Evolutionary conservation across 78 protist genomes (phyloP), one percentile per base, ranked within the genome.

Genomic region (Goniomonas avonlea): DNA sequence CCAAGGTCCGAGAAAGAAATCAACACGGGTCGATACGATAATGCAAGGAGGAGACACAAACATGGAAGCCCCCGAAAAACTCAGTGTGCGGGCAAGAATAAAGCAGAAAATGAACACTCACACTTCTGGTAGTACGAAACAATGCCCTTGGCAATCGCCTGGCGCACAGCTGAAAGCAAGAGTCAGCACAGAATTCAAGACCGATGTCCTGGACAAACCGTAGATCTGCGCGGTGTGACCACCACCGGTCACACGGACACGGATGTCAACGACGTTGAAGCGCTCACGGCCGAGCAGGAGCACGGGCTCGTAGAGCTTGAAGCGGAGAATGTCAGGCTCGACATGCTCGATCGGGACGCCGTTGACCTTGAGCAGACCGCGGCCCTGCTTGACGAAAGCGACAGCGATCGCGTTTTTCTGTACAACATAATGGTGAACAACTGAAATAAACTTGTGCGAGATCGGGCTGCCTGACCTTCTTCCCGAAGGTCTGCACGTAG

Each of bases 361-460:
- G 88, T 98, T 98, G 71, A 98, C 93, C 80, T 89, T 82, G 81
- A 98, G 66, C 13, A 91, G 73, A 23, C 99, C 99, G 65, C 77
- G 60, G 35, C 99, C 99, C 48, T 50, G 35, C 86, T 89, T 92
- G 91, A 82, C 43, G 87, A 83, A 79, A 13, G 99, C 98, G 29
- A 98, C 99, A 11, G 99, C 99, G 21, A 94, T 86, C 38, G 99
- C 98, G 60, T 86, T 93, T 86, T 96, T 96, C 98, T 94, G 74
- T 8, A 38, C 17, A 5, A 1, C 32, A 76, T 13, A 65, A 59
- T 59, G 41, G 23, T 48, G 55, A 48, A 48, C 55, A 48, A 48
- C 55, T 20, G 27, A 48, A 48, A 58, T 58, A 17, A n/a, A 25
- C 20, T 15, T 15, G 17, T 15, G 20, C 17, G 5, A 31, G 20